These are phyloP conservation scores for Catharanthus roseus DNA, from an alignment of 257 asterid species.

Conservation along the genomic window DNA sequence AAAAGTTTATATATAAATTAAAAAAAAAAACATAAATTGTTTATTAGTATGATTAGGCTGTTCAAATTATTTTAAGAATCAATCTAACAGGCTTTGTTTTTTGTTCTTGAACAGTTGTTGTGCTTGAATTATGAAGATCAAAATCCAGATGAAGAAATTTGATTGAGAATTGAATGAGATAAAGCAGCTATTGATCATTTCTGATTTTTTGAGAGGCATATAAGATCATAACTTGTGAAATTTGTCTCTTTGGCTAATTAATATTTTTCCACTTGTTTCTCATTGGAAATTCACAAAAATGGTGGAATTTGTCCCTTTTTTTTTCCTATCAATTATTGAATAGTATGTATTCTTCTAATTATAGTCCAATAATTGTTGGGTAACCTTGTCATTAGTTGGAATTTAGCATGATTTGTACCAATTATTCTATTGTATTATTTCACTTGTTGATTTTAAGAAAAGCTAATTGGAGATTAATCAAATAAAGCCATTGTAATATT, in stretches of 20 bases:
- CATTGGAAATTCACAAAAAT: too few species aligned
- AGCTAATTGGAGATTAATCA: too few species aligned
- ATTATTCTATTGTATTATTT: neutral
- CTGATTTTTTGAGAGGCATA: conserved; percentile 6
- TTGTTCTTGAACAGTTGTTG: conserved; percentile 50
- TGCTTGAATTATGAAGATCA: conserved; percentile 56
- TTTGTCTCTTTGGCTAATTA: conserved; percentile 8
- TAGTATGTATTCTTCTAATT: neutral
- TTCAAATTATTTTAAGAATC: neutral
- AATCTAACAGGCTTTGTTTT: neutral
- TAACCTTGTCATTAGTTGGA: neutral
- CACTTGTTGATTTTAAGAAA: neutral
- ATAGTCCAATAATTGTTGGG: neutral
- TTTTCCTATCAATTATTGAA: neutral
- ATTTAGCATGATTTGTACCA: neutral
- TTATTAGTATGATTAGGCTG: too few species aligned
- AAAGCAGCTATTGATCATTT: conserved; percentile 5
- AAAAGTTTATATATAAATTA: too few species aligned
- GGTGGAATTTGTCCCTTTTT: neutral
- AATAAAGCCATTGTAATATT: too few species aligned
- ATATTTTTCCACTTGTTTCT: conserved; percentile 7
- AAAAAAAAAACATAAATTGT: too few species aligned
- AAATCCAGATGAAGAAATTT: neutral
- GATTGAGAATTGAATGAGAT: neutral
- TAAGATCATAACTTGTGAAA: conserved; percentile 5